Evolutionary conservation across 2,329 filamentous ascomycete species (phyloP).

Genomic region (Bipolaris cookei): DNA sequence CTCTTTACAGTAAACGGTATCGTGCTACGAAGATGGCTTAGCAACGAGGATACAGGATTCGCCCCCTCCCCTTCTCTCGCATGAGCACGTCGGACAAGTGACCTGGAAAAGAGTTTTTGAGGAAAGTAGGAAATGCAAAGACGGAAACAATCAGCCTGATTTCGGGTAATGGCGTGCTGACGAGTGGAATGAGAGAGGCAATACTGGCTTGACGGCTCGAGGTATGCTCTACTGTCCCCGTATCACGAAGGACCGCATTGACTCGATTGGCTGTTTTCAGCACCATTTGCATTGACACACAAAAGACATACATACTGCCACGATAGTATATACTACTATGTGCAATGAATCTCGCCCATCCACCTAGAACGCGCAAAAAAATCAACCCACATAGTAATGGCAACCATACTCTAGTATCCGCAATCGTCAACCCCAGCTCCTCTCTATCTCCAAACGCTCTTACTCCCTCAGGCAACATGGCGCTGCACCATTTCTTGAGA

Average conservation of each 20-base stretch:
- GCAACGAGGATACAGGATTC: constrained; percentile 2
- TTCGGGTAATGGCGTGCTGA: neutral
- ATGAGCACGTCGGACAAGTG: constrained; percentile 1
- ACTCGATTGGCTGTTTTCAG: neutral
- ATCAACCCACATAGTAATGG: neutral
- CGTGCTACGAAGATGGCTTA: constrained; percentile 3
- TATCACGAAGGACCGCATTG: neutral
- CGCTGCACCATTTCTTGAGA: constrained; percentile 2
- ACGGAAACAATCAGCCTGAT: neutral
- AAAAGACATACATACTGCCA: neutral
- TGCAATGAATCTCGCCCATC: neutral
- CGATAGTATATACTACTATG: too few relatives aligned
- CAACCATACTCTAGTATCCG: neutral
- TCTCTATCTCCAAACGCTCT: neutral
- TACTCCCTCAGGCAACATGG: constrained; percentile 3
- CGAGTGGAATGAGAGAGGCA: neutral
- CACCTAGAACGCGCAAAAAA: neutral
- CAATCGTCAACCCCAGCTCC: neutral
- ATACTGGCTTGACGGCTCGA: neutral
- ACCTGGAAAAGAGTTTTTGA: neutral
- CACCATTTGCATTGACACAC: neutral
- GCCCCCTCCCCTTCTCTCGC: neutral
- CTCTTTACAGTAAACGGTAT: neutral
- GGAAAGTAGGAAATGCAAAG: neutral
- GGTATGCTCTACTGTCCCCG: neutral